Base-by-base conservation (phyloP, 2,329 filamentous ascomycete species). In the Colletotrichum godetiae region DNA sequence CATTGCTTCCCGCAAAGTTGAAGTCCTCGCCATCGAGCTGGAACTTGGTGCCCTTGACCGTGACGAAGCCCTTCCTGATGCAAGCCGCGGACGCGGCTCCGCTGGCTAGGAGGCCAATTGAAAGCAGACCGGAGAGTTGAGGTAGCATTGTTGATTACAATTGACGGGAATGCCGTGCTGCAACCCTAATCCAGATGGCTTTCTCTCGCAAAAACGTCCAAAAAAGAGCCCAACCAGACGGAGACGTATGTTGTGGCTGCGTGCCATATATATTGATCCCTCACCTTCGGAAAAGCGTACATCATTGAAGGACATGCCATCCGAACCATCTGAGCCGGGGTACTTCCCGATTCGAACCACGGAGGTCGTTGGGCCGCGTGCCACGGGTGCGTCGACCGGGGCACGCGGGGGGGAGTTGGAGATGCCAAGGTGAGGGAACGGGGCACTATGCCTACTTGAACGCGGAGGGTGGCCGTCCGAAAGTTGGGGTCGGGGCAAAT, bases 1-100 rank as follows among this genome's bases (percentile, higher is more conserved):
- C 88, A 78, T 90, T 90, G 74, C 84, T 87, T 1, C 88, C 88
- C 1, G 88, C 88, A 76, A 89, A 90, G 79, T 88, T 86, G 76
- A 89, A 90, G 74, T 87, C 84, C 72, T 88, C 82, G 68, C 88
- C 88, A 59, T 89, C 84, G 5, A 90, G 83, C 77, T 86, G 81
- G 79, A 90, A 90, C 70, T 86, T 86, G 2, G 80, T 82, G 6
- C 86, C 88, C 3, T 87, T 81, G 0, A 86, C 83, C 3, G 85
- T 87, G 22, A 89, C 86, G 66, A 89, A 89, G 0, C 86, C 85
- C 55, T 76, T 76, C 13, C 77, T 77, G 2, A 73, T 78, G 68
- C 68, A 63, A 4, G 75, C 70, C 15, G 60, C 72, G 49, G 72
- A 70, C 33, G 66, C 53, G 53, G 55, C 53, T 24, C 72, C 74